Percentiles rank a stretch among this genome's conserved stretches.
Evolutionary conservation across 108 stramenopile genomes (phyloP).

Genomic region (Nitzschia inconspicua): DNA sequence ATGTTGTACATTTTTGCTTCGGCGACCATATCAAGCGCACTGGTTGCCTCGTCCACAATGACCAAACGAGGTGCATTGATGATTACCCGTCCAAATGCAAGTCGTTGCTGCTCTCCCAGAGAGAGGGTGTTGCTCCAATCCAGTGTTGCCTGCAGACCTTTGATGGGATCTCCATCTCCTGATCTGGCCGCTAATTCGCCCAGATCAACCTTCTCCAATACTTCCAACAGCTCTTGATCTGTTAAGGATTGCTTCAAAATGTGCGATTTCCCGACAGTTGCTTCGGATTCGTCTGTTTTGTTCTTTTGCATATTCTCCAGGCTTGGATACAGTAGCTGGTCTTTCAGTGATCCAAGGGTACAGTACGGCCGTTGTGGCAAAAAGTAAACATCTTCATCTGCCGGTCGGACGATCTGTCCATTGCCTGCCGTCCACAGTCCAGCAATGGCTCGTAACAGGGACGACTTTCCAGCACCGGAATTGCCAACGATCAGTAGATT

Average conservation of each 20-base stretch:
- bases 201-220: constrained; percentile 74
- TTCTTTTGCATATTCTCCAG: constrained; percentile 4
- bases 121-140: constrained; percentile 92
- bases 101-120: constrained; percentile 93
- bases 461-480: constrained; percentile 84
- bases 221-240: constrained; percentile 54
- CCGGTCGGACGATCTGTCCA: constrained; percentile 74
- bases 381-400: constrained; percentile 83
- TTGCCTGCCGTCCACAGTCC: constrained; percentile 90
- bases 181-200: constrained; percentile 58
- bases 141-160: constrained; percentile 64
- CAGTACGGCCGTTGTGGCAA: constrained; percentile 95
- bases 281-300: constrained; percentile 41
- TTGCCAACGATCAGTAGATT: constrained; percentile 90
- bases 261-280: constrained; percentile 23
- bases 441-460: constrained; percentile 86
- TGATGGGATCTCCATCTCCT: constrained; percentile 73
- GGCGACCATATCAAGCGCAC: constrained; percentile 59
- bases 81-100: constrained; percentile 92
- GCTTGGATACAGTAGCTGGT: constrained; percentile 88
- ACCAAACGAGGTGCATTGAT: constrained; percentile 86
- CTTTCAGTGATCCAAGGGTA: constrained; percentile 74
- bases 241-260: constrained; percentile 43
- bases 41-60: constrained; percentile 90
- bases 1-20: constrained; percentile 88